phyloP scores from a whole-genome alignment of 148 eudicot genomes.

The Vaccinium corymbosum region DNA sequence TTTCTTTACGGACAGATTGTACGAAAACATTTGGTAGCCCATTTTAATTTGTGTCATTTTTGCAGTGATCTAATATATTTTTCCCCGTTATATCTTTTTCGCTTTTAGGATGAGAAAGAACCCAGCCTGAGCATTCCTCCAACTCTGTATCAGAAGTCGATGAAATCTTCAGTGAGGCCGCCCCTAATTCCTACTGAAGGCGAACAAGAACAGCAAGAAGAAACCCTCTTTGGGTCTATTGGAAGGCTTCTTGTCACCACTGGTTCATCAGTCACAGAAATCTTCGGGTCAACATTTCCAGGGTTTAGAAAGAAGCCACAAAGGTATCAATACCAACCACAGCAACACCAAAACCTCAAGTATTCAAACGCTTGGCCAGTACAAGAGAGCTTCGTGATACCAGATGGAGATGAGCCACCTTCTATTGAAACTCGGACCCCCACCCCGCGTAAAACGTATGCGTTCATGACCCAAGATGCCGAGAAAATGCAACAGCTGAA shows the following conservation, averaged over 20 bases:
- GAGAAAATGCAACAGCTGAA: slow-evolving; percentile 76
- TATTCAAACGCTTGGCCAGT: slow-evolving; percentile 57
- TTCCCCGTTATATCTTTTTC: not conserved
- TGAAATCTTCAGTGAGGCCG: slow-evolving; percentile 48
- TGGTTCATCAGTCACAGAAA: slow-evolving; percentile 56
- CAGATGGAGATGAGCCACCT: slow-evolving; percentile 82
- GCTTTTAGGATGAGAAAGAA: slow-evolving; percentile 40
- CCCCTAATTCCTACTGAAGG: slow-evolving; percentile 73
- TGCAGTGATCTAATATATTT: not conserved
- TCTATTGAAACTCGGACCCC: slow-evolving; percentile 71
- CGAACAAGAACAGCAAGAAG: slow-evolving; percentile 76
- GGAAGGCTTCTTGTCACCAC: slow-evolving; percentile 50
- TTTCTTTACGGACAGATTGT: not conserved
- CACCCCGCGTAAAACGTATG: slow-evolving; percentile 78
- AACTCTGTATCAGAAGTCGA: slow-evolving; percentile 48
- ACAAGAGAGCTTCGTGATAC: slow-evolving; percentile 84
- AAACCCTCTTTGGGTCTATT: slow-evolving; percentile 63
- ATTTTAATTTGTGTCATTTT: not conserved
- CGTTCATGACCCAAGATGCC: slow-evolving; percentile 86
- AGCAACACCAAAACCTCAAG: slow-evolving; percentile 33
- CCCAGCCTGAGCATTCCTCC: slow-evolving; percentile 31
- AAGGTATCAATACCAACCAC: slow-evolving; percentile 33
- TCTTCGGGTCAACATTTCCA: slow-evolving; percentile 58
- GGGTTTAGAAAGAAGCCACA: slow-evolving; percentile 40
- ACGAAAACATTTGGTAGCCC: not conserved